Conservation (phyloP, 495 filamentous ascomycete species). For the Aspergillus haitiensis region DNA sequence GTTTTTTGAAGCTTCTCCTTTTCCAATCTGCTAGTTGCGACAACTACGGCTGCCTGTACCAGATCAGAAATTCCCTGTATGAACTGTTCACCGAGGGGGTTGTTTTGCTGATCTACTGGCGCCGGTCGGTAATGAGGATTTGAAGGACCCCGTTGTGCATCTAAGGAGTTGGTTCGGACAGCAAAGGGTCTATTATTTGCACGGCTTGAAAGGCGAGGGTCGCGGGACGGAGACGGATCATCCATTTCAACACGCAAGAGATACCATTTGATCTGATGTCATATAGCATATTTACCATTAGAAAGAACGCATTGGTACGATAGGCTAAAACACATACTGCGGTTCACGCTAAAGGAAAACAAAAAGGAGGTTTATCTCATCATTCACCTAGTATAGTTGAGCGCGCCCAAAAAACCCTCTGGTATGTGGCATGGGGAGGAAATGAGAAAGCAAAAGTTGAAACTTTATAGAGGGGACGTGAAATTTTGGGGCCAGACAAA, state of each 20-base stretch:
- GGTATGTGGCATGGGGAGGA: background rate
- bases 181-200: background rate
- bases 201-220: constrained; percentile 14
- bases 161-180: background rate
- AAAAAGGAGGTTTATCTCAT: background rate
- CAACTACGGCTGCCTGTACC: constrained; percentile 22
- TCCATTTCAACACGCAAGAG: constrained; percentile 5
- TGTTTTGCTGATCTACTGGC: background rate
- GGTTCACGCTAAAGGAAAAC: background rate
- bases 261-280: background rate
- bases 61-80: constrained; percentile 24
- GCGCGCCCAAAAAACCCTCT: background rate
- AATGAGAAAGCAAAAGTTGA: background rate
- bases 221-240: constrained; percentile 8
- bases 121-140: background rate
- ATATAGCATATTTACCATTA: background rate
- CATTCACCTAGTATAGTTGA: background rate
- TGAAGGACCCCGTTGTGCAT: background rate
- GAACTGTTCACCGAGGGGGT: constrained; percentile 13
- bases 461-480: no score
- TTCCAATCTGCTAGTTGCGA: constrained; percentile 19
- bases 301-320: background rate
- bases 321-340: no score
- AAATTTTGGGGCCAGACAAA: background rate
- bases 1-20: constrained; percentile 28